These are phyloP conservation scores for Triticum timopheevii DNA, from an alignment of 176 grass and related monocot genomes.

Conservation along the genomic window DNA sequence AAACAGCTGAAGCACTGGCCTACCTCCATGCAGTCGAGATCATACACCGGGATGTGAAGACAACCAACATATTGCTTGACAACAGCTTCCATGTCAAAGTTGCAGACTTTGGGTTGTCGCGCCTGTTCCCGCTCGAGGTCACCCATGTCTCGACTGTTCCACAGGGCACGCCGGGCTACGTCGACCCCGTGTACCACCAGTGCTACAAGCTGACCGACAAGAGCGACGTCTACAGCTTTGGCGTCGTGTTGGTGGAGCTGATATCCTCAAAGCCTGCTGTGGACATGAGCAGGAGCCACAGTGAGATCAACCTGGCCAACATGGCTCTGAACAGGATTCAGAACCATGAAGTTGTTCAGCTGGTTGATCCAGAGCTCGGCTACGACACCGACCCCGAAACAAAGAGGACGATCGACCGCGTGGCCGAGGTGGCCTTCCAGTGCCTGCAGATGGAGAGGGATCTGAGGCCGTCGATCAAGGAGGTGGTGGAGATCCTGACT, in stretches of 20 bases:
- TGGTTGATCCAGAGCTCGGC: conserved; percentile 65
- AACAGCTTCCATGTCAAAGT: conserved; percentile 75
- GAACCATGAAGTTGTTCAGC: conserved; percentile 51
- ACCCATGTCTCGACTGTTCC: conserved; percentile 95
- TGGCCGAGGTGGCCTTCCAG: conserved; percentile 75
- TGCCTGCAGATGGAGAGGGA: conserved; percentile 84
- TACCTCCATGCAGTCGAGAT: conserved; percentile 81
- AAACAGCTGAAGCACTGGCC: conserved; percentile 70
- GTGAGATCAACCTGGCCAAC: conserved; percentile 72
- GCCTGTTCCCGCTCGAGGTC: conserved; percentile 64
- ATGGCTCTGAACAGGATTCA: conserved; percentile 80
- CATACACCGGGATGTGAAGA: conserved; percentile 91
- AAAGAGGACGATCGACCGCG: conserved; percentile 42
- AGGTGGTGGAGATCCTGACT: conserved; percentile 59
- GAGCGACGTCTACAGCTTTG: conserved; percentile 97
- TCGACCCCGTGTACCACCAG: conserved; percentile 79
- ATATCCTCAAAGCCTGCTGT: conserved; percentile 93
- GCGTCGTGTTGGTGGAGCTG: conserved; percentile 82
- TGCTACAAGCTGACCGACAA: conserved; percentile 96
- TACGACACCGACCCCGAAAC: conserved; percentile 45
- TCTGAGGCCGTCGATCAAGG: conserved; percentile 67
- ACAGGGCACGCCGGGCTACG: conserved; percentile 95
- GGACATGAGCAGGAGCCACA: conserved; percentile 61
- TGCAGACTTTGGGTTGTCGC: conserved; percentile 81
- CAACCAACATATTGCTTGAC: conserved; percentile 84